phyloP scores from a whole-genome alignment of 208 protist species.

The Borovskyia barvae region DNA sequence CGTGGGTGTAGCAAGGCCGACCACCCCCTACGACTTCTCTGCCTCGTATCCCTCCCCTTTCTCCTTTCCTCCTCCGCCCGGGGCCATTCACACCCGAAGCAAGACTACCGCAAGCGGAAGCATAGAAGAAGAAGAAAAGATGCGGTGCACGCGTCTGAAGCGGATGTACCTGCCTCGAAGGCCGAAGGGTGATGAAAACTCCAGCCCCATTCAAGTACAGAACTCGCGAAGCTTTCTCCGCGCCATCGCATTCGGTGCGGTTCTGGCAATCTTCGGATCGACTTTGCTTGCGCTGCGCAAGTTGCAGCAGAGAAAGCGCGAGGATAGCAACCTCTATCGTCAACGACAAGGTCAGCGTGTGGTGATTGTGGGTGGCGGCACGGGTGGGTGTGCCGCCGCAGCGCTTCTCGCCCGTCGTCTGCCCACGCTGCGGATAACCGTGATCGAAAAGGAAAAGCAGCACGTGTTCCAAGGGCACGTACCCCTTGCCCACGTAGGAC shows the following conservation, averaged over 20 bases:
- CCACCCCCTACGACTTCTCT: too few relatives aligned
- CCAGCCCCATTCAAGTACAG: conserved; percentile 54
- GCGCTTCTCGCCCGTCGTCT: conserved; percentile 42
- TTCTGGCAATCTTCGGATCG: conserved; percentile 30
- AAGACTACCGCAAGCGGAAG: too few relatives aligned
- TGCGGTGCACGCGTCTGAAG: conserved; percentile 14
- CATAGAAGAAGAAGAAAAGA: neutral
- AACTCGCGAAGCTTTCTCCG: conserved; percentile 47
- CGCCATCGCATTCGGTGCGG: conserved; percentile 22
- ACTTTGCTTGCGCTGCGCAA: conserved; percentile 41
- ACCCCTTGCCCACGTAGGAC: conserved; percentile 74
- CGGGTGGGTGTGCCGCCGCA: conserved; percentile 62
- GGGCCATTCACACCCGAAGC: too few relatives aligned
- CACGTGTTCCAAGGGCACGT: conserved; percentile 64
- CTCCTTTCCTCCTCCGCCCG: too few relatives aligned
- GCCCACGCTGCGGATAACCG: conserved; percentile 67
- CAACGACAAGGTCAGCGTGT: conserved; percentile 51
- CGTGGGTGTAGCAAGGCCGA: too few relatives aligned
- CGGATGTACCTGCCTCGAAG: conserved; percentile 74
- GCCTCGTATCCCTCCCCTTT: too few relatives aligned
- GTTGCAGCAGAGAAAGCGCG: conserved; percentile 39
- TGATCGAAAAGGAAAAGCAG: conserved; percentile 70
- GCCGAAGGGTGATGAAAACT: conserved; percentile 27
- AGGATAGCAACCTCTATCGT: conserved; percentile 17
- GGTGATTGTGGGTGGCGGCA: conserved; percentile 72